Base-by-base conservation (phyloP, 2,329 filamentous ascomycete genomes). In the Venturia asperata region DNA sequence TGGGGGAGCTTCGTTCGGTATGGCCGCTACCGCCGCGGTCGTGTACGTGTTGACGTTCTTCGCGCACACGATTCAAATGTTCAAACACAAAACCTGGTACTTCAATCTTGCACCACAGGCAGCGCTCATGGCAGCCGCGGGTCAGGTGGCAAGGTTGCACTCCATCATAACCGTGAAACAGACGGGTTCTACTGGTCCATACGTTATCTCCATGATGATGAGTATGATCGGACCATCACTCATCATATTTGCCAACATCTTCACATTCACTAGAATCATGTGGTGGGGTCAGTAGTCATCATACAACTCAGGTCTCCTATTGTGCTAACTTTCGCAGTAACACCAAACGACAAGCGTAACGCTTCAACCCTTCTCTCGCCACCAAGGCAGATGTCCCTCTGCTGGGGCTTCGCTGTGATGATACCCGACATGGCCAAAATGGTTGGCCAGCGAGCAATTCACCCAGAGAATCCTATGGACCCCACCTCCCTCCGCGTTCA, bases 1-100 rank as follows among this genome's bases (percentile, higher is more conserved):
- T 42, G 60, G 37, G 39, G 21, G 56, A 37, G 52, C 64, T 17
- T 65, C 64, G 5, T 65, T 65, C 37, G 13, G 39, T 10, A 65
- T 65, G 52, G 64, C 64, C 15, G 21, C 47, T n/a, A 42, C 62
- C 1, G 42, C 60, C 10, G 64, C 56, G 13, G 39, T 52, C 17
- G 15, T 30, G 6, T 65, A 64, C 39, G 1, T 62, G 15, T 17
- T 65, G 6, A 19, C 52, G 1, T 42, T 47, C 39, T n/a, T 34
- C 27, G 19, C 60, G 6, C 43, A 47, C 9, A 62, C 56, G 6
- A 19, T 61, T 39, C 64, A 65, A 55, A 61, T 65, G 55, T 42
- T 62, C 3, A 65, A 65, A 45, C n/a, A 55, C 21, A 61, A 58
- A 45, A 19, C 55, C 39, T 65, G 64, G 64, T 65, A 65, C 42